These are phyloP conservation scores for Xylona heveae DNA, from an alignment of 495 filamentous ascomycete species.

Conservation along the genomic window DNA sequence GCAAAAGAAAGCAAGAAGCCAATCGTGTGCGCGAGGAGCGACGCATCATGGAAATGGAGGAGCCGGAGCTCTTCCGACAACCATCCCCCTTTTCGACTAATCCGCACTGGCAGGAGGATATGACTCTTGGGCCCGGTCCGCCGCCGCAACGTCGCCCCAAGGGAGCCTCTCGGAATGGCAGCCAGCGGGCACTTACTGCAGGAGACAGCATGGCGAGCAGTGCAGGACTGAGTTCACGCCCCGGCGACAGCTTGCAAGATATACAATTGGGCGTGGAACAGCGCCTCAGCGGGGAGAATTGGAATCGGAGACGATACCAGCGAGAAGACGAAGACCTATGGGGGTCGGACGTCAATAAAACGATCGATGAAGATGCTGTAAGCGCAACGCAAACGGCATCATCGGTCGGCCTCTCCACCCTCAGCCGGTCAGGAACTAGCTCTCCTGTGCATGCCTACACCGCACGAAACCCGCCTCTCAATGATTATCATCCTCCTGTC, in stretches of 20 bases:
- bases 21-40: conserved; percentile 36
- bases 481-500: conserved; percentile 71
- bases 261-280: conserved; percentile 13
- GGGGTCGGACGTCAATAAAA: conserved; percentile 24
- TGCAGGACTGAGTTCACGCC: conserved; percentile 7
- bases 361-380: conserved; percentile 5
- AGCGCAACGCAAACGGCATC: conserved; percentile 13
- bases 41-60: conserved; percentile 34
- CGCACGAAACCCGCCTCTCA: conserved; percentile 57
- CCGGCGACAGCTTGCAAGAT: conserved; percentile 1
- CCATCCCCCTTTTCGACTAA: conserved; percentile 70
- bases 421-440: conserved; percentile 18
- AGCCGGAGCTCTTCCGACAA: conserved; percentile 54
- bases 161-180: conserved; percentile 21
- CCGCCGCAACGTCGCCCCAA: conserved; percentile 36
- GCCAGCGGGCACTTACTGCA: conserved; percentile 27
- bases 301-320: conserved; percentile 57
- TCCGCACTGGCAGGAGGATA: conserved; percentile 69
- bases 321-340: conserved; percentile 71
- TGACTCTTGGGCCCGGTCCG: conserved; percentile 53
- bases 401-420: conserved; percentile 29
- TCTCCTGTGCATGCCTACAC: conserved; percentile 35
- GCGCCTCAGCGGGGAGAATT: conserved; percentile 26
- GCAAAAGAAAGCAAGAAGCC: conserved; percentile 44
- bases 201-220: conserved; percentile 8